phyloP scores from a whole-genome alignment of 257 asterid species.

The Gynochthodes officinalis region DNA sequence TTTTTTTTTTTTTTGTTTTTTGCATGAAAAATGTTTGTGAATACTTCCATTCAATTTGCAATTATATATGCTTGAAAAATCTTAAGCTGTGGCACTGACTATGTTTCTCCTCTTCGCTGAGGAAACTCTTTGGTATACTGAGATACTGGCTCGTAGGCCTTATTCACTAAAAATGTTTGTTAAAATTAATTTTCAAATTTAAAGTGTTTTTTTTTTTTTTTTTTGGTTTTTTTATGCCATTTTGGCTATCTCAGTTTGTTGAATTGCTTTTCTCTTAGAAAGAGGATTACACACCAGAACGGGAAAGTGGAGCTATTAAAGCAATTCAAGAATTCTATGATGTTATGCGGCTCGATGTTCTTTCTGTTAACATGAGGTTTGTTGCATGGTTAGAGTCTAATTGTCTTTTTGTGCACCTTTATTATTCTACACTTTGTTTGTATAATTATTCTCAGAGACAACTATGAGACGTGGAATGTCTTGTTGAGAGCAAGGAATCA shows the following conservation, averaged over 20 bases:
- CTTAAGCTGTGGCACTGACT: no score
- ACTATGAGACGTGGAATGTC: slow-evolving; percentile 74
- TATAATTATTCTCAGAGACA: slow-evolving; percentile 45
- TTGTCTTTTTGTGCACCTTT: background rate
- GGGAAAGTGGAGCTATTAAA: slow-evolving; percentile 83
- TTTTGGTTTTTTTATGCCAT: background rate
- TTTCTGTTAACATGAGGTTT: slow-evolving; percentile 74
- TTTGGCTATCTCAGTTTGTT: slow-evolving; percentile 5
- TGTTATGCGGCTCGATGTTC: slow-evolving; percentile 78
- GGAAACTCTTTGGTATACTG: background rate
- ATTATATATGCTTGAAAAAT: background rate
- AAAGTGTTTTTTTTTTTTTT: no score
- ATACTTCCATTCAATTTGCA: background rate
- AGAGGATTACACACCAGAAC: slow-evolving; percentile 70
- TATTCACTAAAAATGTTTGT: background rate
- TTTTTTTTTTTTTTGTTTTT: no score
- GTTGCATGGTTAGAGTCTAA: slow-evolving; percentile 20
- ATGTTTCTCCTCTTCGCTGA: background rate
- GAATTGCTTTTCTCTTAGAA: slow-evolving; percentile 46
- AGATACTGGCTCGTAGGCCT: background rate
- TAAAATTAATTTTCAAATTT: background rate
- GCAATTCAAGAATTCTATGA: slow-evolving; percentile 95
- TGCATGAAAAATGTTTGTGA: no score
- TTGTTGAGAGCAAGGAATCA: slow-evolving; percentile 80
- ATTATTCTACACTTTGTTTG: slow-evolving; percentile 9